A percentile compares a stretch with the other conserved stretches of the same genome.
Conservation (phyloP, 2,329 filamentous ascomycete genomes). For the Aspergillus carbonarius region DNA sequence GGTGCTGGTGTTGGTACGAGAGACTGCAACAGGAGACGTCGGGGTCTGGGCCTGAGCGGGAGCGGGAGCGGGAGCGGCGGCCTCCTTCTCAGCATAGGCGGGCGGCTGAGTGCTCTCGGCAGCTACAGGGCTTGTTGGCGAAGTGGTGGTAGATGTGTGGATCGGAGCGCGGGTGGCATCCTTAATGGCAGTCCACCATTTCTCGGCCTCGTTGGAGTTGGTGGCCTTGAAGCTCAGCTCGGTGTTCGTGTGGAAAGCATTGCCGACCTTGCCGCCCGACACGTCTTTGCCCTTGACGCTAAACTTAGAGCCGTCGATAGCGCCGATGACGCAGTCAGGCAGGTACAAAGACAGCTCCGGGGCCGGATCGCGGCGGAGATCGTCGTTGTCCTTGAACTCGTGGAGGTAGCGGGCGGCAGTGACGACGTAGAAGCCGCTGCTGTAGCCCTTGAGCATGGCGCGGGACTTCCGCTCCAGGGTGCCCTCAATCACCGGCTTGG, state of each 20-base stretch:
- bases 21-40: slow-evolving; percentile 5
- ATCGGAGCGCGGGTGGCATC: slow-evolving; percentile 25
- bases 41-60: slow-evolving; percentile 6
- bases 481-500: slow-evolving; percentile 81
- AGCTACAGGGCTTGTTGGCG: slow-evolving; percentile 12
- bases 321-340: slow-evolving; percentile 80
- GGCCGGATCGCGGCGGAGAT: slow-evolving; percentile 55
- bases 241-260: slow-evolving; percentile 74
- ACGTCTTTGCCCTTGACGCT: slow-evolving; percentile 93
- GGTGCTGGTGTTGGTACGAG: not conserved
- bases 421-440: slow-evolving; percentile 83
- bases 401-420: slow-evolving; percentile 86
- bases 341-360: slow-evolving; percentile 90
- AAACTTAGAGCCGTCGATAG: slow-evolving; percentile 76
- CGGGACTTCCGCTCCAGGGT: slow-evolving; percentile 87
- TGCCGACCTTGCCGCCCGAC: slow-evolving; percentile 71
- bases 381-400: slow-evolving; percentile 92
- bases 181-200: slow-evolving; percentile 77
- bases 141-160: slow-evolving; percentile 1
- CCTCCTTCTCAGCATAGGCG: slow-evolving; percentile 26
- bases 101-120: slow-evolving; percentile 23
- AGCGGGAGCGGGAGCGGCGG: not conserved
- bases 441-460: slow-evolving; percentile 76
- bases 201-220: slow-evolving; percentile 73
- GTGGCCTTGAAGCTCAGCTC: slow-evolving; percentile 88